Evolutionary conservation across 2,329 filamentous ascomycete species (phyloP), one percentile per base, ranked within the genome.

Genomic region (Ophiostoma tasmaniense): DNA sequence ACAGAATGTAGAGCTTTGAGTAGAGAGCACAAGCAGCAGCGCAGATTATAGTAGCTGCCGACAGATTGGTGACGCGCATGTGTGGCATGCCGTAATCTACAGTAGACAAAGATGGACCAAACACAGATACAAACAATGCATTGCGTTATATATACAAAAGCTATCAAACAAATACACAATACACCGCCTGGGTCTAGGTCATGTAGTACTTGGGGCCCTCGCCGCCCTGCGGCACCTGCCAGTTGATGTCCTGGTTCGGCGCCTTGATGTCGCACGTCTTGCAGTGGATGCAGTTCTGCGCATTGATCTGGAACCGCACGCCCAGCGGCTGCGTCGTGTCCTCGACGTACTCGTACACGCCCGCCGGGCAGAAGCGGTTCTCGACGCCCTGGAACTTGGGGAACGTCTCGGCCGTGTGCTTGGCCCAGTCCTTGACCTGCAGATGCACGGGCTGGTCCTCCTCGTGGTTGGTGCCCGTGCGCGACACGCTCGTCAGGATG

Each of bases 201-300:
- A 89, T 87, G 79, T 88, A 89, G 76, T 90, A 90, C 78, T 90
- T 89, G 45, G 87, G 87, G 0, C 87, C 87, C 74, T 89, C 95
- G 67, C 94, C 95, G 73, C 95, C 93, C 77, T 97, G 93, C 7
- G 95, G 95, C 39, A 95, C 95, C 74, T 92, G 87, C 92, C 92
- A 97, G 79, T 97, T 97, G 80, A 99, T 98, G 77, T 98, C 95
- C 81, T 99, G 95, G 72, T 89, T 87, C 8, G 95, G 95, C 20
- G 92, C 94, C 82, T 99, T 99, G 82, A 99, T 99, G 79, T 99
- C 95, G 78, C 95, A 99, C 17, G 95, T 99, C 85, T 99, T 99
- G 85, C 95, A 99, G 81, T 99, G 95, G 73, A 99, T 96, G 78
- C 95, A 99, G 81, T 97, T 98, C 79, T 98, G 94, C 66, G 93